A percentile compares a stretch with the other conserved stretches of the same genome.
phyloP scores from a whole-genome alignment of 2,329 filamentous ascomycete species.

The Chalara sp. region DNA sequence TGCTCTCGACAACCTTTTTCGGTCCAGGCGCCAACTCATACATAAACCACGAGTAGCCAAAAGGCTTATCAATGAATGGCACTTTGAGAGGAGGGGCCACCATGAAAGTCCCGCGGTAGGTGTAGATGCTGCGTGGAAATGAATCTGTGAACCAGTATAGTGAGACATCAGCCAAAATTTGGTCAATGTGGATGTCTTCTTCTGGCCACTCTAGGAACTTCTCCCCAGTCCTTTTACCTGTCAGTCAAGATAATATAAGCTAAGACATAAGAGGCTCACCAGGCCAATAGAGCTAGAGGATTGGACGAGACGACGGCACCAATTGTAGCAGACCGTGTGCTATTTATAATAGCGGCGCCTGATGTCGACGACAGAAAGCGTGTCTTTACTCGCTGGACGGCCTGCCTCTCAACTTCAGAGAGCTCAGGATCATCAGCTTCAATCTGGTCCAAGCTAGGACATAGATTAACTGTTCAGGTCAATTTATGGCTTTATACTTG shows the following conservation, averaged over 20 bases:
- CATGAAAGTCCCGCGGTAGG: not conserved
- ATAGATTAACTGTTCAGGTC: not conserved
- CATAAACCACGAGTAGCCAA: not conserved
- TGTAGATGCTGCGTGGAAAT: not conserved
- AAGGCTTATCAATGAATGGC: not conserved
- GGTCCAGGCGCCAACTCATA: not conserved
- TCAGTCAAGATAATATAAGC: no score
- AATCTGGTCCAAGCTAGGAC: no score
- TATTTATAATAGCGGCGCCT: no score
- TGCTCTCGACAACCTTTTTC: not conserved
- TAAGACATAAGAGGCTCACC: no score
- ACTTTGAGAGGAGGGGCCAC: not conserved
- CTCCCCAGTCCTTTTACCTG: not conserved
- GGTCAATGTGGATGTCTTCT: not conserved
- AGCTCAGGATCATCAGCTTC: no score
- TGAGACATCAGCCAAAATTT: not conserved
- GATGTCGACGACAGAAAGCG: no score
- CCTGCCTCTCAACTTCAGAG: no score
- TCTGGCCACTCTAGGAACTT: not conserved
- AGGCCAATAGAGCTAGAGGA: slow-evolving; percentile 50
- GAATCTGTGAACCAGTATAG: not conserved
- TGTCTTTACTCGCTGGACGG: no score
- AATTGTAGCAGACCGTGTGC: no score
- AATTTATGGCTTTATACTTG: no score
- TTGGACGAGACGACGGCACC: no score